Base-by-base conservation (phyloP, 2,329 filamentous ascomycete genomes). In the Cadophora malorum region DNA sequence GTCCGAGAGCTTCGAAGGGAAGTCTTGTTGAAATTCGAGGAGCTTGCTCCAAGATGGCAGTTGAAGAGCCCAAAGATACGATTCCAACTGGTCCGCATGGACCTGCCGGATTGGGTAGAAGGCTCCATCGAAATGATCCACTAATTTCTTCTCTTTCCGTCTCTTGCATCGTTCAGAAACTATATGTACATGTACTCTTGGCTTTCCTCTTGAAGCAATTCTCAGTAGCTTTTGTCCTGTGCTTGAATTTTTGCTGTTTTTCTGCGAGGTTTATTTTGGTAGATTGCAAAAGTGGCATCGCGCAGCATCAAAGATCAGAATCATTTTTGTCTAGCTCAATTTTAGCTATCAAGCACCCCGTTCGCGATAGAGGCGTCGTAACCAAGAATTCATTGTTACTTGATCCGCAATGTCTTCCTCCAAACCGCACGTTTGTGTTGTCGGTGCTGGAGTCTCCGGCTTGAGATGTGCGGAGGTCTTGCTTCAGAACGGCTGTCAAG, bases 371-470 rank as follows among this genome's bases (percentile, higher is more conserved):
- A 49, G 6, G 7, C 19, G 6, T 1, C 12, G 23, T 9, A n/a
- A 33, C 5, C 52, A n/a, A n/a, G 16, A 19, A 7, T 61, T 28
- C 23, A 50, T 31, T 4, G 7, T 16, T 55, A 31, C 3, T 33
- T 55, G 52, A 55, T 33, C 28, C 23, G 33, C 6, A 31, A 68
- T 68, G 66, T 25, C 50, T 23, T 25, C 28, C 4, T 65, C 78
- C 31, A 55, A 53, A 12, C 66, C 71, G 1, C 65, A 67, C 50
- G 67, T 76, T 25, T 72, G 84, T 53, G 80, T 89, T 55, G 80
- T 89, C 3, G 86, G 86, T 16, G 85, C 85, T 19, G 86, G 87
- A 5, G 80, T 88, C 49, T 82, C 85, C 14, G 86, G 86, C 0
- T 78, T 88, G 58, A 80, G 85, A 70, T 86, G 84, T 72, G 86